Evolutionary conservation across 2,329 filamentous ascomycete genomes (phyloP).

Genomic region (Hawksworthiomyces lignivorus): DNA sequence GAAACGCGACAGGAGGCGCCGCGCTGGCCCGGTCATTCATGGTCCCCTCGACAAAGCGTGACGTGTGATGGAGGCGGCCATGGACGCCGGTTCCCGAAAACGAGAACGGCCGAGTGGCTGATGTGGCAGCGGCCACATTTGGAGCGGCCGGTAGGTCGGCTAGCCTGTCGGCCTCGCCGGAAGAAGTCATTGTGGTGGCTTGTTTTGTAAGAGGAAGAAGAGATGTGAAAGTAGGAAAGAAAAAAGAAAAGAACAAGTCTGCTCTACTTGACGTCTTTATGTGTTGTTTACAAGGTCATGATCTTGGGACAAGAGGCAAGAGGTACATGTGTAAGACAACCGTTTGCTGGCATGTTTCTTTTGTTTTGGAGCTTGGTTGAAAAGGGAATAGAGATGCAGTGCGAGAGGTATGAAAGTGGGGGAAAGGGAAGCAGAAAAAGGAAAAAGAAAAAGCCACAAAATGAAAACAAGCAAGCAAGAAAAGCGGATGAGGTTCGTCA

Average conservation of each 20-base stretch:
- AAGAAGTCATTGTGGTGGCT: neutral
- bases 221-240: neutral
- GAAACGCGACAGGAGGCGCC: slow-evolving; percentile 61
- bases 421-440: neutral
- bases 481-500: neutral
- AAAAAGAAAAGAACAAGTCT: neutral
- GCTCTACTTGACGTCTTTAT: too few relatives aligned
- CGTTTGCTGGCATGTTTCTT: too few relatives aligned
- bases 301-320: too few relatives aligned
- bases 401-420: too few relatives aligned
- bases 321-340: too few relatives aligned
- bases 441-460: neutral
- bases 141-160: neutral
- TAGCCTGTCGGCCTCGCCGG: neutral
- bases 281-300: too few relatives aligned
- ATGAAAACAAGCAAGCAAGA: neutral
- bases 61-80: slow-evolving; percentile 18
- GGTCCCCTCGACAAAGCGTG: slow-evolving; percentile 69
- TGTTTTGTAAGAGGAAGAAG: neutral
- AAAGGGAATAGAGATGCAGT: too few relatives aligned
- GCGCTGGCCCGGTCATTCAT: slow-evolving; percentile 76
- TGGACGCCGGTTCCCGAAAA: slow-evolving; percentile 1
- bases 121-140: neutral
- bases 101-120: slow-evolving; percentile 12
- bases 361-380: too few relatives aligned